Percentiles rank a stretch among this genome's conserved stretches.
Conservation (phyloP, 139 green algal genomes). For the Raphidocelis subcapitata region DNA sequence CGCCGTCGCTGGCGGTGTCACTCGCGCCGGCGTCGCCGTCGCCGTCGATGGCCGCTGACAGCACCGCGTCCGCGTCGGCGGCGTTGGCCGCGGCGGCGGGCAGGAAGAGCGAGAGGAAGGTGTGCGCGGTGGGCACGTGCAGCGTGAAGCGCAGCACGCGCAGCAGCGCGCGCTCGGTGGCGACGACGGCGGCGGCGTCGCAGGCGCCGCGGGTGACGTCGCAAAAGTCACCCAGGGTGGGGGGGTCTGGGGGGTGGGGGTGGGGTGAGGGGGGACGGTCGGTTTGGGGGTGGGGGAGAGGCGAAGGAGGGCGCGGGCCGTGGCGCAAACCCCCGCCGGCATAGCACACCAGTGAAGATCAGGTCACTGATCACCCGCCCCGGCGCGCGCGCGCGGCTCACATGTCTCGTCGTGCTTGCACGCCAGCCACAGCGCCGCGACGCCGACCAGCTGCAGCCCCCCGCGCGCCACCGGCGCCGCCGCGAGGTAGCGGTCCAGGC, state of each 20-base stretch:
- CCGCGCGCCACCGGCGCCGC: slow-evolving; percentile 19
- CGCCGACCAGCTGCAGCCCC: slow-evolving; percentile 61
- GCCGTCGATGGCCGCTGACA: background rate
- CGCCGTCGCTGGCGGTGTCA: background rate
- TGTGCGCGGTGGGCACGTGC: slow-evolving; percentile 67
- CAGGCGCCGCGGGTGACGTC: slow-evolving; percentile 94
- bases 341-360: no score
- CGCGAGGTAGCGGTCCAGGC: slow-evolving; percentile 84
- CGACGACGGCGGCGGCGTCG: slow-evolving; percentile 59
- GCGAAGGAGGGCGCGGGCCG: no score
- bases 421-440: slow-evolving; percentile 89
- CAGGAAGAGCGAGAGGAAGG: slow-evolving; percentile 37
- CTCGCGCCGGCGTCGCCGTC: background rate
- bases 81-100: background rate
- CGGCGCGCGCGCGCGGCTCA: no score
- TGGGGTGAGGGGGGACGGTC: no score
- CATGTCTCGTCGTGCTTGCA: slow-evolving; percentile 90
- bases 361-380: no score
- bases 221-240: slow-evolving; percentile 75
- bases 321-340: no score
- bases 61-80: background rate
- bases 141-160: slow-evolving; percentile 78
- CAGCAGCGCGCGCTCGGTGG: slow-evolving; percentile 74
- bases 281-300: no score
- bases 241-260: no score